Percentiles rank a stretch among this genome's conserved stretches.
Conservation (phyloP, 2,329 filamentous ascomycete species). For the Chrysosporium keratinophilum region DNA sequence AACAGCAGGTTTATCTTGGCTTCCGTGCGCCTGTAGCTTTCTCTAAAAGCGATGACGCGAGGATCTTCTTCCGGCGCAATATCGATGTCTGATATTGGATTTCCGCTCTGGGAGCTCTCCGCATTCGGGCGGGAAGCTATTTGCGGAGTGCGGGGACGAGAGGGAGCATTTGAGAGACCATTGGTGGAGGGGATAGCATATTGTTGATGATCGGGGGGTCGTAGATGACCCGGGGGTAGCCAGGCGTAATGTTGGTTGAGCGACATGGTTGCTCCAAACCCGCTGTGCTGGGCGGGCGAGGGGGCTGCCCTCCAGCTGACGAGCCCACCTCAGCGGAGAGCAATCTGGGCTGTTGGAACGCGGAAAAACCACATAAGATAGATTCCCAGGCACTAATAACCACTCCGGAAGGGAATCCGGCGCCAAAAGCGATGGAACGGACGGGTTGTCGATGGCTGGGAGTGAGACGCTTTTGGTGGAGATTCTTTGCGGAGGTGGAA, state of each 20-base stretch:
- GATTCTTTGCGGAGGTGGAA: slow-evolving; percentile 32
- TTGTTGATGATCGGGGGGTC: slow-evolving; percentile 51
- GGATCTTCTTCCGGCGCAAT: slow-evolving; percentile 55
- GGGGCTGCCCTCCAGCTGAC: slow-evolving; percentile 37
- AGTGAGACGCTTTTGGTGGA: slow-evolving; percentile 27
- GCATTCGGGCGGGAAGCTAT: slow-evolving; percentile 36
- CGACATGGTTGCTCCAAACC: slow-evolving; percentile 48
- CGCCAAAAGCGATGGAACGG: slow-evolving; percentile 27
- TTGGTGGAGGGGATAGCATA: slow-evolving; percentile 32
- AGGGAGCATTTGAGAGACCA: slow-evolving; percentile 35
- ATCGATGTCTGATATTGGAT: slow-evolving; percentile 42
- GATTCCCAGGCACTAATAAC: slow-evolving; percentile 18
- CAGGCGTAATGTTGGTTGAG: slow-evolving; percentile 59
- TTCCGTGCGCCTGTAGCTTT: slow-evolving; percentile 68
- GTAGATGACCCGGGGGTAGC: slow-evolving; percentile 51
- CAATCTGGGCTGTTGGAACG: slow-evolving; percentile 19
- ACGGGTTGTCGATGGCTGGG: slow-evolving; percentile 29
- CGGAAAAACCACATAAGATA: slow-evolving; percentile 27
- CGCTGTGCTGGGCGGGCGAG: slow-evolving; percentile 38
- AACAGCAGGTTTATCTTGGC: slow-evolving; percentile 69
- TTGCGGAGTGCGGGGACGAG: slow-evolving; percentile 37
- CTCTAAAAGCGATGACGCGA: slow-evolving; percentile 60
- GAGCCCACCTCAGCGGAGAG: slow-evolving; percentile 26
- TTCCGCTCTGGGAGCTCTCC: slow-evolving; percentile 39
- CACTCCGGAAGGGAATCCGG: slow-evolving; percentile 23